Base-by-base conservation (phyloP, 345 rosid species). In the Sonneratia caseolaris region DNA sequence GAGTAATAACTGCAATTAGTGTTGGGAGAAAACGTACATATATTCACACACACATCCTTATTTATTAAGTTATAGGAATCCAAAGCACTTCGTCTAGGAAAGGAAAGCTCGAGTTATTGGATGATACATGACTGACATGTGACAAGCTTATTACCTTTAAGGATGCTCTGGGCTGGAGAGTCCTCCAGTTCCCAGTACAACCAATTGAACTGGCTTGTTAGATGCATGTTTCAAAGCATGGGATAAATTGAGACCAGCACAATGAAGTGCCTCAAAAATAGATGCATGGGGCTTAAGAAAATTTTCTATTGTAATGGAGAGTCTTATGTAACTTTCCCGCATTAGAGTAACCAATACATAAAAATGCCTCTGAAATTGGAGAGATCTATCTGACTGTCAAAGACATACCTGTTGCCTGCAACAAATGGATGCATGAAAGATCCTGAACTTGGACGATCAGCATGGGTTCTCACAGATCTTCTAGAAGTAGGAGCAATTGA, bases 401-500 rank as follows among this genome's bases (percentile, higher is more conserved):
- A 22, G 37, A 45, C 49, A 42, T 68, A 68, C 70, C 98, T 83
- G 85, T 89, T 96, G 74, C 94, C 91, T 71, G 81, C 51, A 47
- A 13, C 82, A 80, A 83, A 86, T 4, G 97, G 99, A 77, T 86
- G 96, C 85, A 84, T 70, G 75, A 87, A 86, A 57, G 96, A 85
- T 32, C 91, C 92, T 14, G 96, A 72, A 79, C 97, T 84, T n/a
- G 89, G 82, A 68, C 81, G 72, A 68, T 90, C 97, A 36, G 91
- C 79, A 79, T 78, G 80, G 24, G 82, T 78, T 76, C 97, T 83
- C 37, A 83, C 76, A 40, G 92, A 81, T 79, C 99, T 87, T 45
- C 82, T 87, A 75, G 85, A 55, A 64, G 84, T 75, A 40, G 88
- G 75, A 1, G 87, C 89, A 77, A 79, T 74, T 6, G 92, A 81